Percentiles rank a stretch among this genome's conserved stretches.
These are phyloP conservation scores for Hysterangium stoloniferum DNA, from an alignment of 768 basidiomycete genomes.

Conservation along the genomic window DNA sequence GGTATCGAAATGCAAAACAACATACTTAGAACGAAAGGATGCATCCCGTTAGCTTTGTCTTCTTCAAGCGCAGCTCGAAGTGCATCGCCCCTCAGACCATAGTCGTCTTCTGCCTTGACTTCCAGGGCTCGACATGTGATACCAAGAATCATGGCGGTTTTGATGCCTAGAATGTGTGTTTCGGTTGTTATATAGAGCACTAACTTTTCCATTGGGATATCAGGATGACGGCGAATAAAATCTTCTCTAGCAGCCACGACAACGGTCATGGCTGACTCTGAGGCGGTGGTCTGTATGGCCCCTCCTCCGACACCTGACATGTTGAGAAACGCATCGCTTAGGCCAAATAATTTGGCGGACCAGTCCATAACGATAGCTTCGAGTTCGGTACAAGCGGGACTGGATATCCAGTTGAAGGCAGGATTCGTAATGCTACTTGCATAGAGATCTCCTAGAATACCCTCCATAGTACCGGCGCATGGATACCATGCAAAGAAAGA, in stretches of 20 bases:
- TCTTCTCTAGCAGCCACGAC: conserved; percentile 72
- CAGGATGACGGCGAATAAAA: conserved; percentile 43
- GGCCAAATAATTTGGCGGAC: conserved; percentile 78
- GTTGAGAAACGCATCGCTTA: conserved; percentile 58
- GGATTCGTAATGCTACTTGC: conserved; percentile 69
- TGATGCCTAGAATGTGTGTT: conserved; percentile 79
- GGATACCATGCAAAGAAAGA: conserved; percentile 89
- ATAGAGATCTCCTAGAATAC: conserved; percentile 80
- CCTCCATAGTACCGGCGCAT: conserved; percentile 67
- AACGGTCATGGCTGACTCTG: conserved; percentile 71
- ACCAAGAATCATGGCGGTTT: conserved; percentile 77
- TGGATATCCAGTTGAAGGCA: conserved; percentile 86
- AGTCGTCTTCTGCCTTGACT: conserved; percentile 56
- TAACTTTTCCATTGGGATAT: conserved; percentile 45
- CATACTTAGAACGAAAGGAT: conserved; percentile 79
- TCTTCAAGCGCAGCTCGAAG: conserved; percentile 55
- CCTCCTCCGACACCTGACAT: conserved; percentile 70
- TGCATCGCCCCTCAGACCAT: conserved; percentile 56
- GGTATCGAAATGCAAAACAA: conserved; percentile 22
- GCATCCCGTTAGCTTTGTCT: conserved; percentile 48
- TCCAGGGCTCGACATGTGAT: conserved; percentile 62
- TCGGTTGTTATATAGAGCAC: conserved; percentile 86
- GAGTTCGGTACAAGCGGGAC: conserved; percentile 88
- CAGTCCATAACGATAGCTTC: conserved; percentile 88
- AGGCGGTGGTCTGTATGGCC: conserved; percentile 81